Evolutionary conservation across 768 basidiomycete genomes (phyloP).

Genomic region (Kwoniella sp.): DNA sequence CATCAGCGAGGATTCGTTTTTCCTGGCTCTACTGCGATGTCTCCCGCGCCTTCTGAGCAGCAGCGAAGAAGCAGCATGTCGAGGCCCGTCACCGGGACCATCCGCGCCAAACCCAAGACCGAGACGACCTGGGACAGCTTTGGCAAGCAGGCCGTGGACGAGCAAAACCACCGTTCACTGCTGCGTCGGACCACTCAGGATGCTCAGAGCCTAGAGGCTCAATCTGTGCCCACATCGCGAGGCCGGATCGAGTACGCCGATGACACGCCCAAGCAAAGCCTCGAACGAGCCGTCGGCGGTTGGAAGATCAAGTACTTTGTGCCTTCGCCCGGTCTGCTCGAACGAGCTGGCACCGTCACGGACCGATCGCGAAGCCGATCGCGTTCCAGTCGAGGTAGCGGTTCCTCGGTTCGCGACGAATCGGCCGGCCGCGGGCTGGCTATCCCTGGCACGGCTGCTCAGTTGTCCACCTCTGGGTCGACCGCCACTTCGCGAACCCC

Average conservation of each 20-base stretch:
- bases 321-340: slow-evolving; percentile 5
- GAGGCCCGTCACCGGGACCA: slow-evolving; percentile 30
- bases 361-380: slow-evolving; percentile 2
- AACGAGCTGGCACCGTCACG: slow-evolving; percentile 6
- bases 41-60: slow-evolving; percentile 4
- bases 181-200: neutral
- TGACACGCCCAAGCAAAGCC: slow-evolving; percentile 34
- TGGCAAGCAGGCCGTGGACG: slow-evolving; percentile 22
- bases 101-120: slow-evolving; percentile 24
- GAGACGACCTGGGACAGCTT: slow-evolving; percentile 36
- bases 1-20: slow-evolving; percentile 27
- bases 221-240: slow-evolving; percentile 7
- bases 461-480: slow-evolving; percentile 7
- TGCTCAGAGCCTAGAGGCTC: neutral
- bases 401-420: neutral
- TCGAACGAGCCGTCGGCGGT: slow-evolving; percentile 25
- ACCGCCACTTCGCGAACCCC: slow-evolving; percentile 8
- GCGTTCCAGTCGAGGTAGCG: slow-evolving; percentile 2
- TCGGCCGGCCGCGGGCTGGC: neutral
- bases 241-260: slow-evolving; percentile 1
- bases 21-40: slow-evolving; percentile 18
- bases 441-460: slow-evolving; percentile 1
- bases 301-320: slow-evolving; percentile 33
- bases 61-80: slow-evolving; percentile 13
- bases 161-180: slow-evolving; percentile 12